phyloP scores from a whole-genome alignment of 139 green algal genomes.

The Chlorella sp. region DNA sequence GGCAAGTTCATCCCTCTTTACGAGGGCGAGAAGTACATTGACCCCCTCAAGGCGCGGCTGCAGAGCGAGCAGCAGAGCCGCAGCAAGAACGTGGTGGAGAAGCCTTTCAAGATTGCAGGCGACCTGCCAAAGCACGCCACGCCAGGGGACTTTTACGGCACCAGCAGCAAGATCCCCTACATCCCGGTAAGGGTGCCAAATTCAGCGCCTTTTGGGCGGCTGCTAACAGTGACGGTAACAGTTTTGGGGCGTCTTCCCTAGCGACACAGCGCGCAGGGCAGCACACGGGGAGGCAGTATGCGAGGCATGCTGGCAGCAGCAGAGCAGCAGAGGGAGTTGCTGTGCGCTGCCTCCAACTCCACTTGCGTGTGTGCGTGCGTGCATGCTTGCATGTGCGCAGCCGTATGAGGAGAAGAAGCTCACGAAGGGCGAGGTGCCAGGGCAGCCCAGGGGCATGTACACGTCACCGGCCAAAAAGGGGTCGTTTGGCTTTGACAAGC shows the following conservation, averaged over 20 bases:
- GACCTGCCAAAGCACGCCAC: slow-evolving; percentile 53
- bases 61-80: slow-evolving; percentile 19
- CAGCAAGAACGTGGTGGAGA: slow-evolving; percentile 35
- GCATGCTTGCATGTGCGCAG: too few species aligned
- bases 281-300: too few species aligned
- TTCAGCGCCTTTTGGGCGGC: too few species aligned
- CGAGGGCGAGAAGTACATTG: slow-evolving; percentile 42
- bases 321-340: too few species aligned
- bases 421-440: slow-evolving; percentile 36
- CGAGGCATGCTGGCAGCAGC: too few species aligned
- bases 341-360: too few species aligned
- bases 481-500: slow-evolving; percentile 41
- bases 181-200: too few species aligned
- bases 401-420: slow-evolving; percentile 16
- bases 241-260: too few species aligned
- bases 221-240: too few species aligned
- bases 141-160: slow-evolving; percentile 44
- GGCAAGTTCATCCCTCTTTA: slow-evolving; percentile 46
- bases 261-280: too few species aligned
- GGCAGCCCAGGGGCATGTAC: slow-evolving; percentile 45
- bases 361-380: too few species aligned
- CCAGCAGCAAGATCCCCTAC: slow-evolving; percentile 37
- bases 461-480: slow-evolving; percentile 60
- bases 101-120: slow-evolving; percentile 43
- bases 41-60: slow-evolving; percentile 26